Base-by-base conservation (phyloP, 192 early-diverging fungal species). In the Glomus cerebriforme region DNA sequence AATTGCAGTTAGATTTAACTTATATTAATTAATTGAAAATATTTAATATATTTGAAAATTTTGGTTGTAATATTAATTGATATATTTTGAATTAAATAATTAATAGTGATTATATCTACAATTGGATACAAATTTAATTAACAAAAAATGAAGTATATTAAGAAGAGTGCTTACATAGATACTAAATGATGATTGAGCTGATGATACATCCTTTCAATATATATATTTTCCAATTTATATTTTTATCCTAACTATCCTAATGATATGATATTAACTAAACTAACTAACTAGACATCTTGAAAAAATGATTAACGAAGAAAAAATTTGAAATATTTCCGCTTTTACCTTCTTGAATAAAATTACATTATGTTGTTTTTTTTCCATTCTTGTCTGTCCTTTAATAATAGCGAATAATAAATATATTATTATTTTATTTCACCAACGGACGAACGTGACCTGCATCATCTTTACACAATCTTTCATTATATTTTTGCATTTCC, bases 401-500 rank as follows among this genome's bases (percentile, higher is more conserved):
- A 27, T 58, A 12, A 54, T 49, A 29, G 7, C 24, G 19, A 37
- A 9, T 35, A 12, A 24, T 71, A 47, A 71, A 73, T 27, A 73
- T 24, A 73, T 31, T 7, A 29, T n/a, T 13, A 3, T 26, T 15
- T 76, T 66, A 80, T 75, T 80, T 80, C 3, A 80, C 79, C 73
- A 80, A 58, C 17, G 79, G 79, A 63, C 79, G 66, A 24, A 75
- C 70, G 17, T 75, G 79, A 49, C 79, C 73, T 26, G 75, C 64
- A 27, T 80, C 79, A 59, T 80, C 79, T 37, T 75, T 75, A 49
- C 70, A 73, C 15, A 75, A 59, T 27, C 79, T 49, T 43, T 80
- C 79, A 64, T 77, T 80, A 49, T 80, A 80, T 63, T 73, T 80
- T 34, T 80, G 79, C 79, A 80, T 80, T 31, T 80, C 79, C 70